Base-by-base conservation (phyloP, 345 rosid species). In the Rhodomyrtus tomentosa region DNA sequence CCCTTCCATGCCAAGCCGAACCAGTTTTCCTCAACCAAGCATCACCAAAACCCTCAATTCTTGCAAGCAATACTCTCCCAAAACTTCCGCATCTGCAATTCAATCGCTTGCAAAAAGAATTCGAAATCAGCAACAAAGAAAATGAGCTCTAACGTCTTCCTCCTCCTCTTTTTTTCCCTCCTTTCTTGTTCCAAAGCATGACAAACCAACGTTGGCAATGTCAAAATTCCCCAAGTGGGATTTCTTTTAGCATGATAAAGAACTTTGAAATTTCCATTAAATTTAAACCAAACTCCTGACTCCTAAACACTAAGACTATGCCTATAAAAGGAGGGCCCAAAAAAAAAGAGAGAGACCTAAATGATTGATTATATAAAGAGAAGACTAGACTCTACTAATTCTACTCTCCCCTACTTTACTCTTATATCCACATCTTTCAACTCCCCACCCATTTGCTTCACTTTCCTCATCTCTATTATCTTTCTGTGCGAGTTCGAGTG, bases 401-500 rank as follows among this genome's bases (percentile, higher is more conserved):
- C 53, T 24, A n/a, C 14, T 14, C 58, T 29, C 59, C 45, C 53
- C 83, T 81, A 81, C n/a, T 51, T 81, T 48, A 50, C 58, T 54
- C 58, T 82, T 3, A 21, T 82, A 27, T 22, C 55, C 55, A 25
- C 58, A 25, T 73, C 89, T 53, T 27, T 81, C 83, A 36, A 13
- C 53, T 84, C 40, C 10, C 36, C 55, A 81, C 58, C 40, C 90
- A 58, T 50, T 85, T 85, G 91, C 89, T 88, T 89, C 88, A 90
- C 90, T 90, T 74, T 92, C 88, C 98, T 94, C 95, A 95, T 95
- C 85, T 95, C 98, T 74, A 95, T 45, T 82, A 95, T 92, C 90
- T 92, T 95, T 87, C 96, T 84, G 85, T 95, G 98, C 21, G 98
- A 95, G 86, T 95, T 95, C 29, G 98, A 95, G 84, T 95, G 98